Evolutionary conservation across 768 basidiomycete genomes (phyloP).

Genomic region (Boletus reticulatus): DNA sequence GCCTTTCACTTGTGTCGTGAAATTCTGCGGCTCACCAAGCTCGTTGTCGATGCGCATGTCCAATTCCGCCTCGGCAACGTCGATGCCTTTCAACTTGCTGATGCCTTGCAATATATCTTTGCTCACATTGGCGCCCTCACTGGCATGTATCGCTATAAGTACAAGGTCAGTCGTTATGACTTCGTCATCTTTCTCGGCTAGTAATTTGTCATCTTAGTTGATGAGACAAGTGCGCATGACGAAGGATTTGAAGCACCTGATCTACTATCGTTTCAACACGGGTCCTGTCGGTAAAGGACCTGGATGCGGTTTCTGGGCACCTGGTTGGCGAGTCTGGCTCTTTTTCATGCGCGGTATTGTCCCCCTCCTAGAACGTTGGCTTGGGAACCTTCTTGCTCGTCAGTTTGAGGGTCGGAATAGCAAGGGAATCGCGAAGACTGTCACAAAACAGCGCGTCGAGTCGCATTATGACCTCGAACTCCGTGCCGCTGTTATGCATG

Average conservation of each 20-base stretch:
- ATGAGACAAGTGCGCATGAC: slow-evolving; percentile 99
- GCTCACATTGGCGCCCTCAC: slow-evolving; percentile 96
- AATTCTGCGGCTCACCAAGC: slow-evolving; percentile 95
- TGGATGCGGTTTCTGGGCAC: slow-evolving; percentile 99
- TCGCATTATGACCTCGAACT: slow-evolving; percentile 98
- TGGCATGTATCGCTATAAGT: slow-evolving; percentile 99
- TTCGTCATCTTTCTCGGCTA: neutral
- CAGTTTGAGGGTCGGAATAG: slow-evolving; percentile 98
- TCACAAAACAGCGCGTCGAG: slow-evolving; percentile 98
- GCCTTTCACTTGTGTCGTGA: slow-evolving; percentile 98
- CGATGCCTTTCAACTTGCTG: slow-evolving; percentile 98
- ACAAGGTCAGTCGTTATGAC: slow-evolving; percentile 62
- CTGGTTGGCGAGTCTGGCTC: slow-evolving; percentile 99
- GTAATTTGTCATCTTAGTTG: slow-evolving; percentile 45
- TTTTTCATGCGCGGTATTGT: slow-evolving; percentile 99
- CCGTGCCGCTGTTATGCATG: slow-evolving; percentile 99
- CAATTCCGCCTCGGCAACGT: slow-evolving; percentile 98
- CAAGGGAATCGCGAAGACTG: slow-evolving; percentile 95
- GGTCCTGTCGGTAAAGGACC: slow-evolving; percentile 99
- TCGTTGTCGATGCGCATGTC: slow-evolving; percentile 98
- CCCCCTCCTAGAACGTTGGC: slow-evolving; percentile 95
- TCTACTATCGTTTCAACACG: slow-evolving; percentile 99
- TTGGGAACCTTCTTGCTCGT: slow-evolving; percentile 94
- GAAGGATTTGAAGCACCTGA: slow-evolving; percentile 97
- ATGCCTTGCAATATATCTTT: slow-evolving; percentile 97